These are phyloP conservation scores for Boletus patriciae DNA, from an alignment of 768 basidiomycete genomes.

Conservation along the genomic window DNA sequence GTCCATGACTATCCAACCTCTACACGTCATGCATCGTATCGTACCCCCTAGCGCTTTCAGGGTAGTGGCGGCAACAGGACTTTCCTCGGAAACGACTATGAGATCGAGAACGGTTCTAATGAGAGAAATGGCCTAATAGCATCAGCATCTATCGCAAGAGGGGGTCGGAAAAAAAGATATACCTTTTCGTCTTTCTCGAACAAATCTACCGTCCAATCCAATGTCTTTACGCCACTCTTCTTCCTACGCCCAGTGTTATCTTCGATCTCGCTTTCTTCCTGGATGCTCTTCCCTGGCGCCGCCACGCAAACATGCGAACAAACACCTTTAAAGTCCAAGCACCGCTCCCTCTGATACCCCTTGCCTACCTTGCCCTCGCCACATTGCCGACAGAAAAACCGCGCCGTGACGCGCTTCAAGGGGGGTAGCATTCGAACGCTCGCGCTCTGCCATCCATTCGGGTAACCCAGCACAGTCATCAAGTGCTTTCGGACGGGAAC, in stretches of 20 bases:
- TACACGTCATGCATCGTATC: constrained; percentile 53
- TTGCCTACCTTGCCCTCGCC: constrained; percentile 32
- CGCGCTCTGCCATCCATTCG: constrained; percentile 49
- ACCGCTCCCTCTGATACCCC: constrained; percentile 39
- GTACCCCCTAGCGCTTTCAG: constrained; percentile 28
- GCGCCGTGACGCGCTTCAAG: constrained; percentile 54
- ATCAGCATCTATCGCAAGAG: background rate
- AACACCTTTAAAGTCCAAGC: constrained; percentile 57
- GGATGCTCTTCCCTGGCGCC: background rate
- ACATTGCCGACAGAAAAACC: constrained; percentile 60
- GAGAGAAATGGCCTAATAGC: constrained; percentile 46
- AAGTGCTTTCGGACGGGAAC: constrained; percentile 44
- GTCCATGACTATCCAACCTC: constrained; percentile 48
- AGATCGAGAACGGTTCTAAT: constrained; percentile 40
- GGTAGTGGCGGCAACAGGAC: constrained; percentile 18
- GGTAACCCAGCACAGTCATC: constrained; percentile 47
- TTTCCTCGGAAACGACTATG: constrained; percentile 32
- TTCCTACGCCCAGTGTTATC: constrained; percentile 5
- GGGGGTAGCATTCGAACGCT: constrained; percentile 52
- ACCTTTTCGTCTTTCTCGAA: constrained; percentile 66
- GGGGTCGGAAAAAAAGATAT: background rate
- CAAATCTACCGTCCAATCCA: constrained; percentile 47
- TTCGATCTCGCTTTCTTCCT: background rate
- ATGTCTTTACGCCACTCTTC: constrained; percentile 21
- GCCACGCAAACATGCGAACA: constrained; percentile 58